Base-by-base conservation (phyloP, 331 rosid species). In the Ulmus americana region DNA sequence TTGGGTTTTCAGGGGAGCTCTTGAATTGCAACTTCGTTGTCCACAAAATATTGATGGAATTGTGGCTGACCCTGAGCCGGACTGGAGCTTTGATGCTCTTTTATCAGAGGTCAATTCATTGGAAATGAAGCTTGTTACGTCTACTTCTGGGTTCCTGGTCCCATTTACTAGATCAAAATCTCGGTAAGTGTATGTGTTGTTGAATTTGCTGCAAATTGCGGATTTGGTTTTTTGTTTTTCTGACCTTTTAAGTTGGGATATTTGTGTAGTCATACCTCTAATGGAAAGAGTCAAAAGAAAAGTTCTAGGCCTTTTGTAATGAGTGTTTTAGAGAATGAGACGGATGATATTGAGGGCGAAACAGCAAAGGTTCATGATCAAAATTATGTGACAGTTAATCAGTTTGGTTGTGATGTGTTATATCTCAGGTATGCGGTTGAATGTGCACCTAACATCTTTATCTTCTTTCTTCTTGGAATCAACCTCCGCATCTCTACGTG, bases 61-160 rank as follows among this genome's bases (percentile, higher is more conserved):
- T 39, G 48, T 74, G 6, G 74, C 20, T 44, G 89, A 91, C 28
- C 97, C 97, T 1, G 78, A 77, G 5, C 95, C 96, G 15, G 88
- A 91, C 84, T 88, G 87, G 95, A 84, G 57, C 62, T 91, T 84
- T 39, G 84, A 84, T 58, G 82, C 76, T 76, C 78, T 91, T 12
- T 39, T 78, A 20, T 64, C 81, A 14, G 96, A 88, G 75, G 86
- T 91, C 68, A 74, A 82, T 65, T 77, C 82, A 2, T 65, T 91
- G 73, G 97, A 91, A 68, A 39, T 42, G 43, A 86, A 81, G 65
- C 84, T 85, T 54, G 66, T 70, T 8, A 14, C 56, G 39, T 75
- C 85, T 28, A 28, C 35, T 70, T 75, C 76, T n/a, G 65, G 76
- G 11, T 35, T 61, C 52, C 81, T 83, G 13, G 39, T 61, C 12